Evolutionary conservation across 169 alveolate genomes (phyloP).

Genomic region (Miamiensis avidus): DNA sequence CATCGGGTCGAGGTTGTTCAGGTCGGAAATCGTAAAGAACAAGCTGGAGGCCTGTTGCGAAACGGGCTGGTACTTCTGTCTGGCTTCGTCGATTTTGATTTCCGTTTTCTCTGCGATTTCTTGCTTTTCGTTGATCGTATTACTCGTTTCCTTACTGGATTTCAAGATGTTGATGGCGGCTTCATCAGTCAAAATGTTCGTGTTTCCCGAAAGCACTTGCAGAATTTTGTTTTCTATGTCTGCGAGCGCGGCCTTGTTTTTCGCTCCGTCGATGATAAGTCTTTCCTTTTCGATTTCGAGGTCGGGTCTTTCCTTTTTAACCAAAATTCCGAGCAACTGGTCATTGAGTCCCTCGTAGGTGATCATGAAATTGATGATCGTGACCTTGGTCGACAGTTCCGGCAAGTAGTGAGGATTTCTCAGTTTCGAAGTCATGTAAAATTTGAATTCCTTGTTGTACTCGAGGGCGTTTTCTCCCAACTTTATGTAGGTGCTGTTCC

Average conservation of each 20-base stretch:
- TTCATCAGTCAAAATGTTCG: constrained; percentile 78
- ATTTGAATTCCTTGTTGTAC: constrained; percentile 80
- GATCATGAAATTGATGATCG: constrained; percentile 85
- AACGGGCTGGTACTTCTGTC: constrained; percentile 76
- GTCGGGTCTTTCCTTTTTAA: constrained; percentile 85
- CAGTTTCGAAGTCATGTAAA: constrained; percentile 89
- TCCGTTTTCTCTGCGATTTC: constrained; percentile 84
- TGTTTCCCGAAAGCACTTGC: constrained; percentile 74
- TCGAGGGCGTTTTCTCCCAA: constrained; percentile 89
- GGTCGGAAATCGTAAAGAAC: constrained; percentile 84
- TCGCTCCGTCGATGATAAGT: constrained; percentile 78
- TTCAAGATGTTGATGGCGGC: constrained; percentile 82
- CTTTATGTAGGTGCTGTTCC: constrained; percentile 77
- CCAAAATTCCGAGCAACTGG: constrained; percentile 82
- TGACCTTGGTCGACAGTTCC: constrained; percentile 88
- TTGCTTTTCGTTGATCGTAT: constrained; percentile 77
- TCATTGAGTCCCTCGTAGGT: constrained; percentile 88
- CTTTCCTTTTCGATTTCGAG: constrained; percentile 78
- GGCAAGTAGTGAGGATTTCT: constrained; percentile 93
- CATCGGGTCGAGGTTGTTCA: constrained; percentile 83
- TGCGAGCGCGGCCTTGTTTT: constrained; percentile 73
- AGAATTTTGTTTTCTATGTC: constrained; percentile 85
- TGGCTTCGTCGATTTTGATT: constrained; percentile 79
- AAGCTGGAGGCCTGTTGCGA: constrained; percentile 79
- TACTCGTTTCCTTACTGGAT: constrained; percentile 80